phyloP scores from a whole-genome alignment of 2,329 filamentous ascomycete genomes.

The Ramularia endophylla region DNA sequence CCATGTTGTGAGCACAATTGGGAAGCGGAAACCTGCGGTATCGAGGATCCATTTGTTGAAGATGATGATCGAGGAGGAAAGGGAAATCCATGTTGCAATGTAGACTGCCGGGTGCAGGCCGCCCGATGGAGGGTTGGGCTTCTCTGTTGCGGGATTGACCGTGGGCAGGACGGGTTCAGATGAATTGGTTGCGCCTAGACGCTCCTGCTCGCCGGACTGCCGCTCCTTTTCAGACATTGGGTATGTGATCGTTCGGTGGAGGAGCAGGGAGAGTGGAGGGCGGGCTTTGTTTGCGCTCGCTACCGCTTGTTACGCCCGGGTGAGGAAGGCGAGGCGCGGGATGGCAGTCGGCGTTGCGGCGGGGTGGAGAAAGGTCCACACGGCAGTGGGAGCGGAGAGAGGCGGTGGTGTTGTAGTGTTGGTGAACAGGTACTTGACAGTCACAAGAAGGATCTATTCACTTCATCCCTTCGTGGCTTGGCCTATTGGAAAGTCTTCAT shows the following conservation, averaged over 20 bases:
- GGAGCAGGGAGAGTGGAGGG: background rate
- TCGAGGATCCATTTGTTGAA: constrained; percentile 99
- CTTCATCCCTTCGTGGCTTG: too few relatives aligned
- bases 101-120: constrained; percentile 78
- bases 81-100: constrained; percentile 79
- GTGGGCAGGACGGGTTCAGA: constrained; percentile 62
- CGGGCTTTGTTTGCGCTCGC: too few relatives aligned
- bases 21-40: constrained; percentile 66
- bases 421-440: too few relatives aligned
- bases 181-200: constrained; percentile 40
- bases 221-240: constrained; percentile 72
- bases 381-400: too few relatives aligned
- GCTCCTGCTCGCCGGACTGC: constrained; percentile 68
- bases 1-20: constrained; percentile 89
- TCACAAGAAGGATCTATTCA: too few relatives aligned
- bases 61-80: constrained; percentile 91
- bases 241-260: background rate
- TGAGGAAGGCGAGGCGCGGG: too few relatives aligned
- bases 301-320: too few relatives aligned
- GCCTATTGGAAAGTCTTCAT: too few relatives aligned
- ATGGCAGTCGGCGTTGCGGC: too few relatives aligned
- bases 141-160: constrained; percentile 69
- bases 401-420: too few relatives aligned
- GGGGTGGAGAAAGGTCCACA: too few relatives aligned
- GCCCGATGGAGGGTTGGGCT: constrained; percentile 53